phyloP scores from a whole-genome alignment of 257 asterid genomes.

The Euphrasia confusa region DNA sequence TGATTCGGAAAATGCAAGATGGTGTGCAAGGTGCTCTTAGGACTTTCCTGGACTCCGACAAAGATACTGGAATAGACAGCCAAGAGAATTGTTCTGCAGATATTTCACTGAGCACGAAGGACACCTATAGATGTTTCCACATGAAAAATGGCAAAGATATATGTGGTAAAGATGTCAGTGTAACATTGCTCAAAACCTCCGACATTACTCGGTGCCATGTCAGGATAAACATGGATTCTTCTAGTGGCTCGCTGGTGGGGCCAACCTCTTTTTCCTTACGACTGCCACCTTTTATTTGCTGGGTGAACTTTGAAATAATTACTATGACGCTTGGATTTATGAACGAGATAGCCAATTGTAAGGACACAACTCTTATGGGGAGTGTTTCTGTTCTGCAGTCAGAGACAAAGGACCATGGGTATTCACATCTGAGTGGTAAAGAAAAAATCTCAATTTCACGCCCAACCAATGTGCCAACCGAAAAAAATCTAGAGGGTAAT shows the following conservation, averaged over 20 bases:
- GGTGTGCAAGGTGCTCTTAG: slow-evolving; percentile 63
- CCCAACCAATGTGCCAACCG: slow-evolving; percentile 29
- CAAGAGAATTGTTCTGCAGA: slow-evolving; percentile 28
- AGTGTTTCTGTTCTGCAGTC: slow-evolving; percentile 25
- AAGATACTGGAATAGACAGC: slow-evolving; percentile 30
- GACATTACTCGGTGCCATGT: slow-evolving; percentile 55
- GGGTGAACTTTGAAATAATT: slow-evolving; percentile 64
- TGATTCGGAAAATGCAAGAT: slow-evolving; percentile 56
- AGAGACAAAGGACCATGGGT: slow-evolving; percentile 24
- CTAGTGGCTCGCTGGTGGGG: slow-evolving; percentile 47
- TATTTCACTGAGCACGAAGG: slow-evolving; percentile 33
- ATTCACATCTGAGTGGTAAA: slow-evolving; percentile 31
- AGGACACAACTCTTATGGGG: slow-evolving; percentile 31
- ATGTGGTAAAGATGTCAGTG: slow-evolving; percentile 42
- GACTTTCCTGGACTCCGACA: slow-evolving; percentile 36
- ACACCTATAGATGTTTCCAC: slow-evolving; percentile 36
- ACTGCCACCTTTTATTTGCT: slow-evolving; percentile 68
- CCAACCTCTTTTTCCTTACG: slow-evolving; percentile 61
- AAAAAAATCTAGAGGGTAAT: slow-evolving; percentile 45
- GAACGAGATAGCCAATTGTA: slow-evolving; percentile 41
- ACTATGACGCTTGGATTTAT: slow-evolving; percentile 37
- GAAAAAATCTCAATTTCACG: slow-evolving; percentile 31
- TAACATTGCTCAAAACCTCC: slow-evolving; percentile 65
- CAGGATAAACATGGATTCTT: slow-evolving; percentile 41
- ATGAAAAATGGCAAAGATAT: slow-evolving; percentile 29